phyloP scores from a whole-genome alignment of 1,284 basidiomycete genomes.

The Rhodotorula glutinis region DNA sequence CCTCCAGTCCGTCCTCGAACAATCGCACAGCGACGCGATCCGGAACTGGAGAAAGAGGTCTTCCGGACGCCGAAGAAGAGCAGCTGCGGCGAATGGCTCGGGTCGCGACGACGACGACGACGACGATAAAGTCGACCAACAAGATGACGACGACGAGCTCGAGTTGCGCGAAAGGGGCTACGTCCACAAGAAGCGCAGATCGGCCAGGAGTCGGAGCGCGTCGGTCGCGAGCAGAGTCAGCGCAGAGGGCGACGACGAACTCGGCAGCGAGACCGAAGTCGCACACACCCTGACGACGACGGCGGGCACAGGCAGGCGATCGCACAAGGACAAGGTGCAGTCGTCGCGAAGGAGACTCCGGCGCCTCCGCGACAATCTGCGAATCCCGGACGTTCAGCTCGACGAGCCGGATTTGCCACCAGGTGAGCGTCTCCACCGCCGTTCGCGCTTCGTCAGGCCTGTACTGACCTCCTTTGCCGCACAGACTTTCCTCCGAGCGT shows the following conservation, averaged over 20 bases:
- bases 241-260: neutral
- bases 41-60: neutral
- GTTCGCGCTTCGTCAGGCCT: neutral
- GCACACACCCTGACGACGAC: neutral
- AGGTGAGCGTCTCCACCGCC: neutral
- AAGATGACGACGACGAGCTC: neutral
- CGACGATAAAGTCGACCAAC: no score
- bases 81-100: neutral
- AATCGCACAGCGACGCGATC: neutral
- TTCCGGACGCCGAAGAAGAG: no score
- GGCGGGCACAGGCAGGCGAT: neutral
- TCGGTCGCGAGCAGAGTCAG: neutral
- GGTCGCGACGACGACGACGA: neutral
- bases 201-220: neutral
- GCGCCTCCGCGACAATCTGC: neutral
- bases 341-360: neutral
- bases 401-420: neutral
- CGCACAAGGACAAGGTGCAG: neutral
- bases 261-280: neutral
- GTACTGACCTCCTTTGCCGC: no score
- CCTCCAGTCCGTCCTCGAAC: neutral
- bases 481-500: neutral
- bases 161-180: constrained; percentile 4
- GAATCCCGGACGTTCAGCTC: constrained; percentile 5
- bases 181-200: constrained; percentile 1